Base-by-base conservation (phyloP, 2,329 filamentous ascomycete genomes). In the Graphilbum fragrans region DNA sequence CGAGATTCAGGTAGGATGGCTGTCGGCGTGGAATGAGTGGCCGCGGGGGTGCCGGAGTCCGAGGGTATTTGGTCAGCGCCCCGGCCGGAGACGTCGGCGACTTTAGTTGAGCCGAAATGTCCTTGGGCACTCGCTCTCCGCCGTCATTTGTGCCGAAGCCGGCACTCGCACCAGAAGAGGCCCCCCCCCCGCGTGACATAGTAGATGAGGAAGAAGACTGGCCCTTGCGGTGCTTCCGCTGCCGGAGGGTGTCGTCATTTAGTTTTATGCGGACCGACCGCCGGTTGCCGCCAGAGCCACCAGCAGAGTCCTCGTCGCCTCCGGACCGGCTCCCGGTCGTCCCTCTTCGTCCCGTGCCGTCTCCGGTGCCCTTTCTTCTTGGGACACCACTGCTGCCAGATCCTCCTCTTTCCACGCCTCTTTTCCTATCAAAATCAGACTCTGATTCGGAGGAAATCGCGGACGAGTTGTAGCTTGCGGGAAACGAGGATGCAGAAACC, bases 241-340 rank as follows among this genome's bases (percentile, higher is more conserved):
- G 79, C 48, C 80, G 72, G 43, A 82, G 64, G 33, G 76, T 73
- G 44, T 87, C 85, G 52, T 94, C 85, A 58, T 90, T 80, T 14
- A 94, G 69, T 61, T 92, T 94, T 53, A 96, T 94, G 32, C 87
- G 77, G 49, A 94, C 94, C 2, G 87, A 94, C 43, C 86, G 74
- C 53, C 84, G 76, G 7, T 18, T 42, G n/a, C 75, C 66, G 4
- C 82, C 80, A 16, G 72, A 69, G 47, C 72, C 72, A 49, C 87
- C 82, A 48, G 86, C 81, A 23, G 66, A 56, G 21, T 67, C 63
- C 12, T 48, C 46, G 5, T 47, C 46, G 17, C 38, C 41, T 2
- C 42, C 39, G 0, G 41, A 43, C n/a, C 41, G 41, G 22, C 47
- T 47, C 12, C 42, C 47, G 2, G 37, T 18, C 5, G 44, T 46